Conservation (phyloP, 192 early-diverging fungal genomes). For the Gorgonomyces haynaldii region DNA sequence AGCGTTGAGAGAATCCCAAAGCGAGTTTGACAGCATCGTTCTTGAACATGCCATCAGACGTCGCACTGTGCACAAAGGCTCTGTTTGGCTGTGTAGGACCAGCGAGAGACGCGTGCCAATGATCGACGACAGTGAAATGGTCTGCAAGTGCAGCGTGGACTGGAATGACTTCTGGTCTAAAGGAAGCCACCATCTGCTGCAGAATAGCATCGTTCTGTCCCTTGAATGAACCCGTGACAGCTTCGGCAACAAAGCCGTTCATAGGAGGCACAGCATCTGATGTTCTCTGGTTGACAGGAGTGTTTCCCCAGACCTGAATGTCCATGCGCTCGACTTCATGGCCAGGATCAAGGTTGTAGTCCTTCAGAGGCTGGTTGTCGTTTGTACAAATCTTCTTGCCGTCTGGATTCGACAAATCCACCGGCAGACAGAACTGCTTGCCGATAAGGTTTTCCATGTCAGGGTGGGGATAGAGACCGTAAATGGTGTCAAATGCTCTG, state of each 20-base stretch:
- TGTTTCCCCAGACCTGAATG: background rate
- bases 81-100: conserved; percentile 26
- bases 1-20: conserved; percentile 11
- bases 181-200: too few species aligned
- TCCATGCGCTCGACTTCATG: conserved; percentile 7
- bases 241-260: conserved; percentile 20
- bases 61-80: conserved; percentile 11
- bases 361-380: conserved; percentile 1
- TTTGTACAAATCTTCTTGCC: too few species aligned
- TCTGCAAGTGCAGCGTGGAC: background rate
- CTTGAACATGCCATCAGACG: conserved; percentile 10
- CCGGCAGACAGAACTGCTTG: conserved; percentile 1
- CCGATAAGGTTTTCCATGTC: conserved; percentile 8
- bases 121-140: conserved; percentile 15
- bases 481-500: conserved; percentile 15
- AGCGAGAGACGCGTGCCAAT: conserved; percentile 7
- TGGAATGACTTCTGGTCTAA: too few species aligned
- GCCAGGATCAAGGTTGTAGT: conserved; percentile 6
- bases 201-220: too few species aligned
- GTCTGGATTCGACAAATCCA: background rate
- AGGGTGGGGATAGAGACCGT: conserved; percentile 3
- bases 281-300: background rate
- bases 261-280: conserved; percentile 4
- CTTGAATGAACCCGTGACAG: too few species aligned
- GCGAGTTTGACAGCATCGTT: conserved; percentile 7